phyloP scores from a whole-genome alignment of 148 eudicot genomes.

The Rhododendron simsii region DNA sequence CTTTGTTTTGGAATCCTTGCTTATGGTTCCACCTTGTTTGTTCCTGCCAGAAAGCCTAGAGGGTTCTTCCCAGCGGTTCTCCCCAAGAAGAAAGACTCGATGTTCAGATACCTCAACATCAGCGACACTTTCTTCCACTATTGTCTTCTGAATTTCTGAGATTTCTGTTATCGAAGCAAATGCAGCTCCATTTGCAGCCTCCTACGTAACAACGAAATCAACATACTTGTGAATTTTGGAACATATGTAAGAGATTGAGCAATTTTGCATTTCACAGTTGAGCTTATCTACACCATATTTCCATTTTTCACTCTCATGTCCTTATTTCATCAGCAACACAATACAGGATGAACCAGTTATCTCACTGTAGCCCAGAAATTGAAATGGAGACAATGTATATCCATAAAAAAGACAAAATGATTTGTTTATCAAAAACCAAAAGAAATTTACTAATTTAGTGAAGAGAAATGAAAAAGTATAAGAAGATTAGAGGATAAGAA shows the following conservation, averaged over 20 bases:
- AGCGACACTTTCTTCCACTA: constrained; percentile 25
- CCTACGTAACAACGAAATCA: constrained; percentile 20
- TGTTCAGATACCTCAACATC: constrained; percentile 26
- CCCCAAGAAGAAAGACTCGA: constrained; percentile 90
- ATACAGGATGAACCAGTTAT: not conserved
- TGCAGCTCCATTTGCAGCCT: constrained; percentile 58
- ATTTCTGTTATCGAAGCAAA: constrained; percentile 28
- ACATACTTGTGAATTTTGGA: not conserved
- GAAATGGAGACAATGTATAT: not conserved
- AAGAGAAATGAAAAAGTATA: not conserved
- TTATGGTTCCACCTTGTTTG: constrained; percentile 27
- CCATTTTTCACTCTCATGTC: not conserved
- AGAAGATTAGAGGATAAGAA: not conserved
- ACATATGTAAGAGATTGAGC: not conserved
- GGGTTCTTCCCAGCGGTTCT: constrained; percentile 96
- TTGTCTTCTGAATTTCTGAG: constrained; percentile 39
- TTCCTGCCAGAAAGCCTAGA: constrained; percentile 54
- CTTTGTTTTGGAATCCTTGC: constrained; percentile 28
- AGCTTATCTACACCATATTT: not conserved
- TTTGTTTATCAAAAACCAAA: not conserved
- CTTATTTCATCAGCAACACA: not conserved
- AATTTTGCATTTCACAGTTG: not conserved
- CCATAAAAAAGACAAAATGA: not conserved
- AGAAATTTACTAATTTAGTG: not conserved
- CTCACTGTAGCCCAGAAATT: not conserved